These are phyloP conservation scores for Phytopythium ostracodes DNA, from an alignment of 352 stramenopile genomes.

Conservation along the genomic window DNA sequence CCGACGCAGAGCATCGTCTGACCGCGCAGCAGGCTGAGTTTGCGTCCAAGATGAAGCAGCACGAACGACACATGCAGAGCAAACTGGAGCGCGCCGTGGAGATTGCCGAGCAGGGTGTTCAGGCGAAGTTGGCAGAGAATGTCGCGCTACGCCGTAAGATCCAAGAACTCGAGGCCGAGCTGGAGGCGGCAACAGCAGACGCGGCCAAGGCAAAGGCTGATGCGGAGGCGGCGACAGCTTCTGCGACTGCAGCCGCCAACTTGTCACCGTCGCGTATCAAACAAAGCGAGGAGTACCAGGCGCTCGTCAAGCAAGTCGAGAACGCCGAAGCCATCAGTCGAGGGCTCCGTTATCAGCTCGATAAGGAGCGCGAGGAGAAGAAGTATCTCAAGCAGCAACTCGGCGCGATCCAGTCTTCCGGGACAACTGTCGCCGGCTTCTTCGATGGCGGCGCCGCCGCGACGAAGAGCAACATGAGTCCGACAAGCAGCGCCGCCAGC, in stretches of 20 bases:
- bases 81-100: background rate
- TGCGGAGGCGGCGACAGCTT: background rate
- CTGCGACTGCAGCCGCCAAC: constrained; percentile 11
- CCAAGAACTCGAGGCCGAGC: constrained; percentile 32
- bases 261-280: constrained; percentile 24
- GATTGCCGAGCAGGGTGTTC: constrained; percentile 11
- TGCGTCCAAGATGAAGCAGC: constrained; percentile 23
- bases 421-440: constrained; percentile 16
- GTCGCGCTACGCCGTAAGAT: constrained; percentile 17
- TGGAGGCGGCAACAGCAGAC: constrained; percentile 10
- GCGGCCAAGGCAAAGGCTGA: background rate
- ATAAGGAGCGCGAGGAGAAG: constrained; percentile 77
- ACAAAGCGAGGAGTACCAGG: constrained; percentile 52
- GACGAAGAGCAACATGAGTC: constrained; percentile 17
- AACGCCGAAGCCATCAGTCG: constrained; percentile 65
- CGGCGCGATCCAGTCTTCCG: constrained; percentile 26
- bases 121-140: constrained; percentile 29
- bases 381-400: constrained; percentile 71
- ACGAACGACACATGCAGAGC: constrained; percentile 14
- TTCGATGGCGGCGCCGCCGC: constrained; percentile 13
- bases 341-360: constrained; percentile 63
- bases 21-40: constrained; percentile 29
- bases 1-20: constrained; percentile 26
- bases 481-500: constrained; percentile 36
- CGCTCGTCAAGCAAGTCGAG: constrained; percentile 48